Percentiles rank a stretch among this genome's conserved stretches.
Evolutionary conservation across 345 rosid species (phyloP).

Genomic region (Eucalyptus sideroxylon): DNA sequence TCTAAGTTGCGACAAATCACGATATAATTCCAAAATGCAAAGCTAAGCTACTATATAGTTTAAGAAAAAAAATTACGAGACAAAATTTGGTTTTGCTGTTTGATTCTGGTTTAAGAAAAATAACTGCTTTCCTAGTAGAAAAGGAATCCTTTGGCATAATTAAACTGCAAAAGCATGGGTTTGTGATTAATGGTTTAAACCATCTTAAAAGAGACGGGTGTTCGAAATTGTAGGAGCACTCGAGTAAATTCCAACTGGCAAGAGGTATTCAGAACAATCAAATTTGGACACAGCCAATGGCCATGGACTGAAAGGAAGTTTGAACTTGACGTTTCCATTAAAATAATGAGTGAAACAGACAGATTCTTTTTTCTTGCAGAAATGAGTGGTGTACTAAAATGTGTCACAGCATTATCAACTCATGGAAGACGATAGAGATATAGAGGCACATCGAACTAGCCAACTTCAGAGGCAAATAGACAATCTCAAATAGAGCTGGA

Average conservation of each 20-base stretch:
- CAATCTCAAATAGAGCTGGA: not conserved
- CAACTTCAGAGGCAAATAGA: not conserved
- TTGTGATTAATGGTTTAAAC: not conserved
- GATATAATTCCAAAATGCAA: not conserved
- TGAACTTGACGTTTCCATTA: not conserved
- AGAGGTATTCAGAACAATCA: not conserved
- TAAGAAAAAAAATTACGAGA: not conserved
- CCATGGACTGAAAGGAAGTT: not conserved
- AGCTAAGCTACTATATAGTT: not conserved
- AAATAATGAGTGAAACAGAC: not conserved
- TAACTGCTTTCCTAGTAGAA: not conserved
- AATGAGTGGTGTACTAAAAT: not conserved
- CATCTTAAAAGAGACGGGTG: not conserved
- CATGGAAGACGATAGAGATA: not conserved
- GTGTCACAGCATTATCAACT: not conserved
- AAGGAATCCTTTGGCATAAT: not conserved
- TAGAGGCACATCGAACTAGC: not conserved
- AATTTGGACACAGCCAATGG: not conserved
- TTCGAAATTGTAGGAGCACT: not conserved
- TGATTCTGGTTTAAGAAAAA: not conserved
- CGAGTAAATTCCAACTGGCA: not conserved
- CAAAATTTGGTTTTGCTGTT: not conserved
- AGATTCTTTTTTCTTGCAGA: not conserved
- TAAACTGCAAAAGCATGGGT: not conserved
- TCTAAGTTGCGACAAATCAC: not conserved